Evolutionary conservation across 257 asterid species (phyloP).

Genomic region (Solanum bukasovii): DNA sequence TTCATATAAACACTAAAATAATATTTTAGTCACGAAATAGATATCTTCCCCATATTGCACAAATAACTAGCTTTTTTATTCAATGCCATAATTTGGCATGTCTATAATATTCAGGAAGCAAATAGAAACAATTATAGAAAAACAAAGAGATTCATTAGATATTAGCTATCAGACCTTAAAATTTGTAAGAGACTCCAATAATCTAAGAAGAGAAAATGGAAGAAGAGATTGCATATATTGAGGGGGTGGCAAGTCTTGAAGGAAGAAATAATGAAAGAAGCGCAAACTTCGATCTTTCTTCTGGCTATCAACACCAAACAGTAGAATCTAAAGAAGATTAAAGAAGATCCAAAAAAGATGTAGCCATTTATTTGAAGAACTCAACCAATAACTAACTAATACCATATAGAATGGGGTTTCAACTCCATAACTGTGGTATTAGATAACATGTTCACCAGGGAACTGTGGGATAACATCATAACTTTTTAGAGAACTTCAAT

Average conservation of each 20-base stretch:
- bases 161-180: not conserved
- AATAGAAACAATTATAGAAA: not conserved
- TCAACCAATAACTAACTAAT: not conserved
- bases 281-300: not conserved
- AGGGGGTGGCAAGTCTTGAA: not conserved
- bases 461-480: not conserved
- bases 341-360: not conserved
- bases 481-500: not conserved
- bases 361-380: not conserved
- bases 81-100: not conserved
- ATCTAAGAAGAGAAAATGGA: not conserved
- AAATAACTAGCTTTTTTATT: not conserved
- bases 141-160: not conserved
- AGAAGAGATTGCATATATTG: not conserved
- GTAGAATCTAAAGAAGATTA: not conserved
- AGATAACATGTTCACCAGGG: not conserved
- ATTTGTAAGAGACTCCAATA: not conserved
- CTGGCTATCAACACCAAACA: not conserved
- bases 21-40: conserved; percentile 9
- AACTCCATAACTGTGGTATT: not conserved
- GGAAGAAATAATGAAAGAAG: not conserved
- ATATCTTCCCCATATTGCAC: not conserved
- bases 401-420: not conserved
- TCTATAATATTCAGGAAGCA: not conserved
- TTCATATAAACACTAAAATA: conserved; percentile 61